Percentiles rank a stretch among this genome's conserved stretches.
Evolutionary conservation across 768 basidiomycete genomes (phyloP).

Genomic region (Russula griseocarnosa): DNA sequence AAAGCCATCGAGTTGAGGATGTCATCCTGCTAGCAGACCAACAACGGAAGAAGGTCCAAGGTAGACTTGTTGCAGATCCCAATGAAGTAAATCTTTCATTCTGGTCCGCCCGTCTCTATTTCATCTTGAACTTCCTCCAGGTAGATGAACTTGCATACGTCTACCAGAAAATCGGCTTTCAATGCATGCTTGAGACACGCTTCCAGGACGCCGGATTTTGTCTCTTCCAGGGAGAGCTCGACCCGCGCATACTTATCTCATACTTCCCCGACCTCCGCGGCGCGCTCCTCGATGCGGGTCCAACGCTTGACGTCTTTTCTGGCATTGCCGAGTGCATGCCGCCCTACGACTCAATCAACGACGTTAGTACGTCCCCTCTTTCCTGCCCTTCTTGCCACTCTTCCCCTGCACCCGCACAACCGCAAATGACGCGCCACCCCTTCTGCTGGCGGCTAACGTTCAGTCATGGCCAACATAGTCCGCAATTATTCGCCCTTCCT

Average conservation of each 20-base stretch:
- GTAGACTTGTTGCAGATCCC: conserved; percentile 48
- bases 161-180: conserved; percentile 78
- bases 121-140: conserved; percentile 34
- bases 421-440: conserved; percentile 32
- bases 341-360: conserved; percentile 63
- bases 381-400: background rate
- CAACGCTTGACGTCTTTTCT: conserved; percentile 65
- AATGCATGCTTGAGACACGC: conserved; percentile 70
- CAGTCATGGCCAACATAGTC: conserved; percentile 87
- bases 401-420: conserved; percentile 29
- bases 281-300: conserved; percentile 49
- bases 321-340: conserved; percentile 74
- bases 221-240: conserved; percentile 74
- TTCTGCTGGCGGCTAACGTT: conserved; percentile 61
- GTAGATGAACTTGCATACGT: conserved; percentile 70
- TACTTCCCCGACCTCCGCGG: conserved; percentile 78
- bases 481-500: conserved; percentile 89
- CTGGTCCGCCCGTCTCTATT: background rate
- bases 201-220: conserved; percentile 81
- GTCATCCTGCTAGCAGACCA: conserved; percentile 58
- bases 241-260: conserved; percentile 76
- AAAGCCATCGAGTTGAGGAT: conserved; percentile 60
- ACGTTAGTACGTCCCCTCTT: conserved; percentile 68
- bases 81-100: conserved; percentile 44
- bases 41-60: conserved; percentile 54